phyloP scores from a whole-genome alignment of 257 asterid genomes.

The Pogostemon cablin region DNA sequence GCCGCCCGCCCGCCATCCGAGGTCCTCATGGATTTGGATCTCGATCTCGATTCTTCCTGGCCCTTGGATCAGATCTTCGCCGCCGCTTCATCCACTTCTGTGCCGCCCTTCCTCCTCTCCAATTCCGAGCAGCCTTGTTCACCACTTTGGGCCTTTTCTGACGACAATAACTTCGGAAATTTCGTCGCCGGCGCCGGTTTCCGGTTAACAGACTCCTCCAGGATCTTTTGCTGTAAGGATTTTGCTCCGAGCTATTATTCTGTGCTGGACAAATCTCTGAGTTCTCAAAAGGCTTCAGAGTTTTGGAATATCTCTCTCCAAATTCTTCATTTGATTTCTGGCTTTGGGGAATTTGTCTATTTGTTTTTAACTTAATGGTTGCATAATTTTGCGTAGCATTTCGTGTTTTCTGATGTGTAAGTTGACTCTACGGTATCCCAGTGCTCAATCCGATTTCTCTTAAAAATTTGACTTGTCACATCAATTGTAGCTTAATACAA shows the following conservation, averaged over 20 bases:
- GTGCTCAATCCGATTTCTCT: not conserved
- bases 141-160: conserved; percentile 83
- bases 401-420: not conserved
- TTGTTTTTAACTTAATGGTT: not conserved
- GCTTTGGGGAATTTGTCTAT: conserved; percentile 10
- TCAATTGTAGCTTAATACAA: conserved; percentile 11
- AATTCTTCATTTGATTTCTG: conserved; percentile 8
- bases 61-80: conserved; percentile 84
- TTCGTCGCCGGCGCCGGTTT: conserved; percentile 42
- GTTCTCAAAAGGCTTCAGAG: conserved; percentile 9
- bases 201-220: conserved; percentile 51
- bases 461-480: conserved; percentile 20
- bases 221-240: conserved; percentile 52
- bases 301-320: conserved; percentile 19
- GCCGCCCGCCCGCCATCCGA: conserved; percentile 34
- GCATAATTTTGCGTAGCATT: conserved; percentile 2
- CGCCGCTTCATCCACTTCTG: conserved; percentile 46
- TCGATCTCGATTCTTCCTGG: conserved; percentile 73
- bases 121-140: conserved; percentile 73
- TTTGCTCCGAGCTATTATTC: conserved; percentile 27
- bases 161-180: conserved; percentile 49
- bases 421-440: conserved; percentile 26
- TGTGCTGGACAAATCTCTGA: not conserved
- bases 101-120: conserved; percentile 50
- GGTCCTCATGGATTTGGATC: conserved; percentile 71